Evolutionary conservation across 495 filamentous ascomycete genomes (phyloP).

Genomic region (Echria macrotheca): DNA sequence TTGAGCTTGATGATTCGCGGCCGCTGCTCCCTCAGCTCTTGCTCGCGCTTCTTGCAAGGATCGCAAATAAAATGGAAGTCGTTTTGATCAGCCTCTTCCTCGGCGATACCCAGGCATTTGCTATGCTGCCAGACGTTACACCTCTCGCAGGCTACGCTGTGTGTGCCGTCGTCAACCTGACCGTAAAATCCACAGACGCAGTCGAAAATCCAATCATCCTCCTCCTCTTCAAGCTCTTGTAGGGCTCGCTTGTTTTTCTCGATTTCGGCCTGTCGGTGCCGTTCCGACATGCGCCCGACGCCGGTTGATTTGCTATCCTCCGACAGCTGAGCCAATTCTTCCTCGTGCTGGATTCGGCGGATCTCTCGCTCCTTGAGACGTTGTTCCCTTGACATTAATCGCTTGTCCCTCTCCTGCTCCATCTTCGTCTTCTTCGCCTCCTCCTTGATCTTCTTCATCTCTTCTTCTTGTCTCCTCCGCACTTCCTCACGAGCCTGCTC

Average conservation of each 20-base stretch:
- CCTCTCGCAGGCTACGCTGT: conserved; percentile 89
- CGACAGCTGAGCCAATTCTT: conserved; percentile 70
- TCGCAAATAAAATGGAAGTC: conserved; percentile 87
- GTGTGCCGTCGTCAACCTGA: conserved; percentile 85
- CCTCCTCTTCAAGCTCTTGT: conserved; percentile 62
- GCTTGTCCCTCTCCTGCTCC: conserved; percentile 67
- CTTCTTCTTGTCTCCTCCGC: conserved; percentile 59
- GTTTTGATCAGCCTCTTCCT: conserved; percentile 72
- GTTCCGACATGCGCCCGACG: conserved; percentile 66
- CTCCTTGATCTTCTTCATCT: conserved; percentile 62
- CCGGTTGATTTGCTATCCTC: conserved; percentile 68
- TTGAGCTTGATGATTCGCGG: conserved; percentile 63
- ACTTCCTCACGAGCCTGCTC: conserved; percentile 68
- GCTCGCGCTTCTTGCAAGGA: conserved; percentile 57
- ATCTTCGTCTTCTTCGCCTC: conserved; percentile 61
- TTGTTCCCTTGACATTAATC: conserved; percentile 79
- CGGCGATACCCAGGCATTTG: conserved; percentile 74
- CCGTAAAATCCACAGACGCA: conserved; percentile 88
- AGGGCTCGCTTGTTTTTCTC: conserved; percentile 70
- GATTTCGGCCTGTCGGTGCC: conserved; percentile 71
- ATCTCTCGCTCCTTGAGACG: conserved; percentile 77
- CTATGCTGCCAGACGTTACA: conserved; percentile 98
- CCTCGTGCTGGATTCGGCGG: conserved; percentile 74
- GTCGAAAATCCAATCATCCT: conserved; percentile 91
- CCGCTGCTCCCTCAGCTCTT: conserved; percentile 30